Percentiles rank a stretch among this genome's conserved stretches.
Conservation (phyloP, 495 filamentous ascomycete species). For the Penicillium egyptiacum region DNA sequence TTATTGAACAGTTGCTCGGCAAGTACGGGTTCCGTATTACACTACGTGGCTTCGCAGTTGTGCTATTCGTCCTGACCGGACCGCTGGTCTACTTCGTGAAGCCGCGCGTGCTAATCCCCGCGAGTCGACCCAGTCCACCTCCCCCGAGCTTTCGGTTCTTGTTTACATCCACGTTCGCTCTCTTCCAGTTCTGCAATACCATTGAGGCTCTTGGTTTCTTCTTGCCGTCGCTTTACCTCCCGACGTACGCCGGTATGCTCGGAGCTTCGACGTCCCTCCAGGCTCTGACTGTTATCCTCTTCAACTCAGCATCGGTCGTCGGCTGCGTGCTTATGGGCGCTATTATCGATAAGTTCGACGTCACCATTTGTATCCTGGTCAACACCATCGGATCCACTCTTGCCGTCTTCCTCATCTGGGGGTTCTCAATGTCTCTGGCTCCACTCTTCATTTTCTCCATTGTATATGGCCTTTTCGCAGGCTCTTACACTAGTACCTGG, state of each 20-base stretch:
- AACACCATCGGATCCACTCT: conserved; percentile 52
- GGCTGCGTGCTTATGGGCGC: conserved; percentile 57
- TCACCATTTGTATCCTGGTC: conserved; percentile 54
- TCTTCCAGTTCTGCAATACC: conserved; percentile 53
- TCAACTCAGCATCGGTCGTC: conserved; percentile 52
- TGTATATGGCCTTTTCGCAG: conserved; percentile 58
- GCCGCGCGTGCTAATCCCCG: conserved; percentile 7
- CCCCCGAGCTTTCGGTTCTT: conserved; percentile 44
- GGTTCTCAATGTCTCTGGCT: conserved; percentile 51
- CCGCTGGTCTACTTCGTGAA: conserved; percentile 56
- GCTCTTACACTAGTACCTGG: conserved; percentile 55
- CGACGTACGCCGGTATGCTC: conserved; percentile 50
- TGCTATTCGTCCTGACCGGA: conserved; percentile 42
- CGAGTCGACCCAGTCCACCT: background rate
- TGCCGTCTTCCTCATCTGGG: conserved; percentile 64
- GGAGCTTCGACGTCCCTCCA: conserved; percentile 31
- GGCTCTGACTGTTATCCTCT: conserved; percentile 39
- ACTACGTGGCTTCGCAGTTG: conserved; percentile 45
- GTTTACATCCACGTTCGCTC: conserved; percentile 41
- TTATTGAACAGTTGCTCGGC: conserved; percentile 48
- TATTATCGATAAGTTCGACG: conserved; percentile 55
- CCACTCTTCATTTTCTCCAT: conserved; percentile 59
- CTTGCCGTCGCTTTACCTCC: conserved; percentile 59
- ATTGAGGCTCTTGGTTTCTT: conserved; percentile 60
- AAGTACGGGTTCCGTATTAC: conserved; percentile 53